phyloP scores from a whole-genome alignment of 2,329 filamentous ascomycete species.

The Fusarium torreyae region DNA sequence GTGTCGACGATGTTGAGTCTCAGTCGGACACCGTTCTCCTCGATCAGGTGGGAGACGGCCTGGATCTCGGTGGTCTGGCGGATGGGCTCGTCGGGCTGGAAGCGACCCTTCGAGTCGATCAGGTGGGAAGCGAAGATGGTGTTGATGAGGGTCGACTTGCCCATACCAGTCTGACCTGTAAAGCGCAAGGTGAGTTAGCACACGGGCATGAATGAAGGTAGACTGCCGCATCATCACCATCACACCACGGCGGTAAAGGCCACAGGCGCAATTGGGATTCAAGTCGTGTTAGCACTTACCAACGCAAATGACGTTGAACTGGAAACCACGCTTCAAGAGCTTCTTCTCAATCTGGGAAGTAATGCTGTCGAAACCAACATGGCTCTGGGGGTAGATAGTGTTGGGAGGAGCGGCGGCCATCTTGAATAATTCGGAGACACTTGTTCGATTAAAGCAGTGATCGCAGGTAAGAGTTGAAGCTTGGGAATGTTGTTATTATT shows the following conservation, averaged over 20 bases:
- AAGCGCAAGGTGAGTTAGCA: constrained; percentile 38
- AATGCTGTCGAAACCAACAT: constrained; percentile 99
- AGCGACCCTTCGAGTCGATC: constrained; percentile 97
- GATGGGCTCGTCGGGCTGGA: constrained; percentile 92
- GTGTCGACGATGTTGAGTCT: constrained; percentile 99
- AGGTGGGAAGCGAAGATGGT: constrained; percentile 99
- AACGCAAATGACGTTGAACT: constrained; percentile 99
- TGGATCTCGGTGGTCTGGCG: constrained; percentile 98
- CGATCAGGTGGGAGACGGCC: constrained; percentile 97
- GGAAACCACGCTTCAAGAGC: constrained; percentile 99
- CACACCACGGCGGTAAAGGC: constrained; percentile 32
- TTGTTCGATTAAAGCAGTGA: constrained; percentile 52
- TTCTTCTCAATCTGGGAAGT: constrained; percentile 99
- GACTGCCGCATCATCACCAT: constrained; percentile 25
- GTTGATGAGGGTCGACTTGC: constrained; percentile 99
- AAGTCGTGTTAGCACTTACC: constrained; percentile 73
- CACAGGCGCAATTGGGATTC: constrained; percentile 25
- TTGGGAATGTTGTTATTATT: constrained; percentile 47
- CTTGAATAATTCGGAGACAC: constrained; percentile 53
- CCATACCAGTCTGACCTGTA: constrained; percentile 94
- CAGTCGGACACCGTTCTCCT: constrained; percentile 98
- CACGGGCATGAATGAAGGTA: constrained; percentile 13
- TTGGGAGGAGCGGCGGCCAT: constrained; percentile 76
- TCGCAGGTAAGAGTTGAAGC: constrained; percentile 49
- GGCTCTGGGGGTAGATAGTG: constrained; percentile 91